Percentiles rank a stretch among this genome's conserved stretches.
phyloP scores from a whole-genome alignment of 345 rosid species.

The Dipteronia sinensis region DNA sequence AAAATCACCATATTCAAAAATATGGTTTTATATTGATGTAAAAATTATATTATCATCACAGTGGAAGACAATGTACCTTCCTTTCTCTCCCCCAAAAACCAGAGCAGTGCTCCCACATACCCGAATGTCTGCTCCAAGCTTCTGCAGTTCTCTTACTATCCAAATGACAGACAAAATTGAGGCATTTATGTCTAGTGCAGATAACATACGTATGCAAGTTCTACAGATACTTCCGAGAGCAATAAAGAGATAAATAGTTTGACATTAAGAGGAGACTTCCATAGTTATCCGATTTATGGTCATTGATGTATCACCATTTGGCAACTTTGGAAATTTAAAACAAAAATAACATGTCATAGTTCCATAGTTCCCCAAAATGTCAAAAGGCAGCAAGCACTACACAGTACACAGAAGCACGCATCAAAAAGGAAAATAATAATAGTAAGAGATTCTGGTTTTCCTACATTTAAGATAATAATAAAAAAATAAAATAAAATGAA shows the following conservation, averaged over 20 bases:
- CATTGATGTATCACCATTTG: not conserved
- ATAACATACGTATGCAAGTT: not conserved
- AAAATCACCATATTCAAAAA: not conserved
- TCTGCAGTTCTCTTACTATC: constrained; percentile 27
- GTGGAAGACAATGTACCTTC: constrained; percentile 19
- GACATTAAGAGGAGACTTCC: not conserved
- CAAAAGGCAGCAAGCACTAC: not conserved
- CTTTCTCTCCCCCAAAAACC: constrained; percentile 24
- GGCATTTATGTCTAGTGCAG: not conserved
- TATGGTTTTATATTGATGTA: not conserved
- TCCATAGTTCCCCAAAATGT: not conserved
- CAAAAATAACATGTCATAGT: not conserved
- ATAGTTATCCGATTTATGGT: not conserved
- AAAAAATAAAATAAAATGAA: too few relatives aligned
- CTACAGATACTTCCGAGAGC: not conserved
- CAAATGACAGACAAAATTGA: not conserved
- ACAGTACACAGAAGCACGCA: not conserved
- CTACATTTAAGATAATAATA: too few relatives aligned
- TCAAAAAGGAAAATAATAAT: not conserved
- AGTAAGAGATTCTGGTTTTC: too few relatives aligned
- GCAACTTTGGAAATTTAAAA: not conserved
- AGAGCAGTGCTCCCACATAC: constrained; percentile 26
- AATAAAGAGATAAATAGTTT: not conserved
- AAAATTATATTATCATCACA: not conserved
- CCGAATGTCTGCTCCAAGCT: constrained; percentile 36